Evolutionary conservation across 257 asterid species (phyloP).

Genomic region (Solanum tacnaense): DNA sequence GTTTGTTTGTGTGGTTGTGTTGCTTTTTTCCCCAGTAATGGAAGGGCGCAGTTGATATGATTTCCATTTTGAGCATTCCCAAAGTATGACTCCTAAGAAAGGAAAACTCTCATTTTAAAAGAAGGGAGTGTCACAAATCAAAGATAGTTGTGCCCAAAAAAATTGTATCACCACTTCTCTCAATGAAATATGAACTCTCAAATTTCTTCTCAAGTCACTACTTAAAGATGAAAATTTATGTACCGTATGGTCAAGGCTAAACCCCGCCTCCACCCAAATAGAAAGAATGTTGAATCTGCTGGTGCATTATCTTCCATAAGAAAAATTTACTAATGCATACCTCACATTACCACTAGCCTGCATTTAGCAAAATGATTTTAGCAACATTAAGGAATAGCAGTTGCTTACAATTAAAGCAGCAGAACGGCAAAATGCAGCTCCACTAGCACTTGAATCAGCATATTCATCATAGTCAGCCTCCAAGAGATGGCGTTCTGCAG

Average conservation of each 20-base stretch:
- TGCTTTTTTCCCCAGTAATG: neutral
- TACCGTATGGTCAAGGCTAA: neutral
- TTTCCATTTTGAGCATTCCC: neutral
- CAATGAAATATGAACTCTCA: neutral
- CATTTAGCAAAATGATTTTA: neutral
- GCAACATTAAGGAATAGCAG: neutral
- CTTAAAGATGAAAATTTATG: neutral
- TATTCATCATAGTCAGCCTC: conserved; percentile 39
- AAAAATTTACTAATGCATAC: neutral
- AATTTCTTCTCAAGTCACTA: neutral
- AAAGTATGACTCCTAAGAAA: neutral
- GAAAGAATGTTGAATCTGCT: neutral
- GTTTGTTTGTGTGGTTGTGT: neutral
- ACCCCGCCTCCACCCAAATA: neutral
- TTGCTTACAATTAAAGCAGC: conserved; percentile 34
- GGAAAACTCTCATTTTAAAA: neutral
- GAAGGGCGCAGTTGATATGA: neutral
- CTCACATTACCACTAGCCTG: neutral
- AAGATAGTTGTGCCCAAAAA: neutral
- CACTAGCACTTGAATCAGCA: conserved; percentile 32
- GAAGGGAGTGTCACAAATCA: neutral
- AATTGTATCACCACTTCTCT: neutral
- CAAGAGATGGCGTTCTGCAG: conserved; percentile 33
- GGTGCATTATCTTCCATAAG: neutral
- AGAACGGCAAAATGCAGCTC: conserved; percentile 45